A percentile compares a stretch with the other conserved stretches of the same genome.
These are phyloP conservation scores for Ramaria sp. DNA, from an alignment of 768 basidiomycete species.

Conservation along the genomic window DNA sequence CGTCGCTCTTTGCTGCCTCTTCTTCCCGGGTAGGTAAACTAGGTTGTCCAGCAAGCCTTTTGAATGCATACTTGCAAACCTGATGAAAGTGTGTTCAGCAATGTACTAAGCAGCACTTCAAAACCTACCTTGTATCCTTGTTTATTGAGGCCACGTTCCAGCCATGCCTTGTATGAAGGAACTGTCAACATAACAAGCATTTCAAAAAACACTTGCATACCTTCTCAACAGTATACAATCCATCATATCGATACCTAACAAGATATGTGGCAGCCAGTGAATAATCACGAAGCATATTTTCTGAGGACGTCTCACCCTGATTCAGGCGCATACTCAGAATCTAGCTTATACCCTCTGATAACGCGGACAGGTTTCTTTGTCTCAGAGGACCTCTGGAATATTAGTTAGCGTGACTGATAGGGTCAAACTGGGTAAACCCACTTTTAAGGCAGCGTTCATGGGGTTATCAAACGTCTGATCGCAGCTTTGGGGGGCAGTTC, in stretches of 20 bases:
- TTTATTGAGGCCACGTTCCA: constrained; percentile 43
- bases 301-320: constrained; percentile 44
- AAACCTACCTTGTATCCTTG: constrained; percentile 36
- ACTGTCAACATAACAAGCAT: not conserved
- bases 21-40: constrained; percentile 27
- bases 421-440: constrained; percentile 13
- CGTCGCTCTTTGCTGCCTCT: constrained; percentile 18
- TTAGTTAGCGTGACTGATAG: not conserved
- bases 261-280: not conserved
- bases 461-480: constrained; percentile 73
- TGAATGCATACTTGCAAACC: constrained; percentile 83
- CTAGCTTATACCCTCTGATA: constrained; percentile 73
- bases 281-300: not conserved
- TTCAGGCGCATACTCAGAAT: constrained; percentile 62
- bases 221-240: constrained; percentile 73
- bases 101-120: not conserved
- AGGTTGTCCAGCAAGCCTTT: constrained; percentile 51
- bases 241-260: constrained; percentile 79
- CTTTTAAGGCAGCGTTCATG: constrained; percentile 62
- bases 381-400: constrained; percentile 54
- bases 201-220: constrained; percentile 16
- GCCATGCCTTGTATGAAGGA: constrained; percentile 47
- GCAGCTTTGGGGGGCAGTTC: constrained; percentile 79
- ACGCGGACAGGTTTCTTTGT: constrained; percentile 79
- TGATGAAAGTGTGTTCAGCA: constrained; percentile 13